Base-by-base conservation (phyloP, 2,329 filamentous ascomycete species). In the Colletotrichum karsti region DNA sequence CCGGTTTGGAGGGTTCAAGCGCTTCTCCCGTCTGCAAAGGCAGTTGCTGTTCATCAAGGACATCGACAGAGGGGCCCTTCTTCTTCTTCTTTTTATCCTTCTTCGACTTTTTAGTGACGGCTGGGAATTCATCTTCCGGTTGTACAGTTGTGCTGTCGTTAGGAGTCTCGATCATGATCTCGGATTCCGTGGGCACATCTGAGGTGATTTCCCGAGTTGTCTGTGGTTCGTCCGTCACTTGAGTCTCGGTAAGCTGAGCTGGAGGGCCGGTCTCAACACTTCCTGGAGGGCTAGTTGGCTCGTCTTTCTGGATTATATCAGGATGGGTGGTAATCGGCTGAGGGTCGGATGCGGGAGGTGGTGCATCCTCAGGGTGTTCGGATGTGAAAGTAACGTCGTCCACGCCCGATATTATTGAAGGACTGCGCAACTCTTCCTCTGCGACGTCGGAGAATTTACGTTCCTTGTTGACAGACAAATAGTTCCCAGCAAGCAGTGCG, bases 21-120 rank as follows among this genome's bases (percentile, higher is more conserved):
- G 26, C 7, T 12, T 13, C 18, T 28, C 28, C 46, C 26, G n/a
- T n/a, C 7, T 33, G 24, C 26, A 28, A 8, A 20, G 46, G 26
- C 26, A 33, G 24, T 26, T 22, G 46, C 30, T 51, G 46, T 28
- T 51, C 46, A 4, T 30, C 46, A 18, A 20, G 24, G 8, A 18
- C 24, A n/a, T 51, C 46, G 12, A 13, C 46, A 28, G 46, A 33
- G 30, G 13, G 13, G 24, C n/a, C 46, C 46, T 51, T 51, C 7
- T 51, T 51, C n/a, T 33, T 51, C 18, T 51, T 51, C 26, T 51
- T 51, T 10, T 51, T 51, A 28, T 51, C 69, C 63, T 71, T 74
- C 46, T 64, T 74, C 13, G 65, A 70, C 48, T 77, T 78, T 72
- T 76, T 77, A 39, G 66, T 60, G 18, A 63, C 18, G 6, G 59